Evolutionary conservation across 2,329 filamentous ascomycete species (phyloP).

Genomic region (Mariannaea elegans): DNA sequence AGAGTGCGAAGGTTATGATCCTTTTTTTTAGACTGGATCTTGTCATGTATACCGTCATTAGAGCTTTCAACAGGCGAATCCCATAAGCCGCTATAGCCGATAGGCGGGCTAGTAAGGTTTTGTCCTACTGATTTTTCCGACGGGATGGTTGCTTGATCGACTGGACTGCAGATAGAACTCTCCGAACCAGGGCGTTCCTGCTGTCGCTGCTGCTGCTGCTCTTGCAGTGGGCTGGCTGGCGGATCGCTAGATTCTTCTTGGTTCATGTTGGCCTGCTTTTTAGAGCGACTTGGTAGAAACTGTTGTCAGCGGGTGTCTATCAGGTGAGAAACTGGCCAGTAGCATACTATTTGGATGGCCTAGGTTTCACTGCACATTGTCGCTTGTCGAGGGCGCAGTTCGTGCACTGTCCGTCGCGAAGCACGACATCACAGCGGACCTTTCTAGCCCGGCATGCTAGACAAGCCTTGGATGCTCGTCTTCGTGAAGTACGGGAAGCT

Average conservation of each 20-base stretch:
- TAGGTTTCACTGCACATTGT: conserved; percentile 20
- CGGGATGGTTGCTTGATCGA: neutral
- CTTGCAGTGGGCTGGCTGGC: neutral
- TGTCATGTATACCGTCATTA: no score
- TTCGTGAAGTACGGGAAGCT: neutral
- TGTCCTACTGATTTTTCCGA: conserved; percentile 5
- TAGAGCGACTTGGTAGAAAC: conserved; percentile 9
- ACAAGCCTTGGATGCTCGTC: conserved; percentile 23
- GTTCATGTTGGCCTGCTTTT: neutral
- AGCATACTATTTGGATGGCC: conserved; percentile 23
- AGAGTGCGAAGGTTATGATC: no score
- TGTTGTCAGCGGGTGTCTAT: neutral
- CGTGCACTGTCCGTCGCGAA: conserved; percentile 20
- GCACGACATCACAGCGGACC: conserved; percentile 25
- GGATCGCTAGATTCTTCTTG: neutral
- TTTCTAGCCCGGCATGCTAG: conserved; percentile 22
- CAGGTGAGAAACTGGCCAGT: no score
- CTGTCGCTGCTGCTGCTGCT: no score
- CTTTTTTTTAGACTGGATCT: no score
- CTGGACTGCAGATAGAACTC: neutral
- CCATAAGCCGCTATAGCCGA: no score
- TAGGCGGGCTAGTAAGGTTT: neutral
- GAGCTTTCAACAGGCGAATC: no score
- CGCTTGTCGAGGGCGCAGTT: conserved; percentile 25
- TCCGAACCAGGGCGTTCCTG: neutral